A percentile compares a stretch with the other conserved stretches of the same genome.
Conservation (phyloP, 495 filamentous ascomycete species). For the Mytilinidion resinicola region DNA sequence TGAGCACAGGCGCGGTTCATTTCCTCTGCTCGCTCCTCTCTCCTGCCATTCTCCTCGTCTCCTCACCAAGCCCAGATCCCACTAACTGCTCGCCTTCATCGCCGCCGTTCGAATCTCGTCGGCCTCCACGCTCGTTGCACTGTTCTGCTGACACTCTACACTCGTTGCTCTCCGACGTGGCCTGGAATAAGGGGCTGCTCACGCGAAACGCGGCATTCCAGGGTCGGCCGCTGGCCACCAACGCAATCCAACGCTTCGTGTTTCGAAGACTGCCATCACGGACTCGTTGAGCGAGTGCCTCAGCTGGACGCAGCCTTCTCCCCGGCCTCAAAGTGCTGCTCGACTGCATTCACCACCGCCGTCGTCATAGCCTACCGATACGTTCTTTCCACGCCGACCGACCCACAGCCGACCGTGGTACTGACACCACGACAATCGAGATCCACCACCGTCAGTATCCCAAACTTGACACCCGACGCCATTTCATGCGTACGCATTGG, state of each 20-base stretch:
- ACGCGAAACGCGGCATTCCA: slow-evolving; percentile 29
- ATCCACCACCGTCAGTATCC: too few species aligned
- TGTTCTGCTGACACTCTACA: neutral
- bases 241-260: slow-evolving; percentile 20
- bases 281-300: slow-evolving; percentile 30
- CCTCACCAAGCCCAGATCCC: neutral
- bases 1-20: neutral
- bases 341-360: slow-evolving; percentile 1
- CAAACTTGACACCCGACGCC: slow-evolving; percentile 1
- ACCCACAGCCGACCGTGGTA: neutral
- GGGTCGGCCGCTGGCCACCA: neutral
- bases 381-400: neutral
- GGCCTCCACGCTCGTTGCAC: neutral
- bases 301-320: slow-evolving; percentile 4
- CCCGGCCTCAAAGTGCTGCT: neutral
- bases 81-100: neutral
- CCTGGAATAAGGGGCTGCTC: slow-evolving; percentile 12
- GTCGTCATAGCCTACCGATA: neutral
- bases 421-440: neutral
- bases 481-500: slow-evolving; percentile 10
- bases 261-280: slow-evolving; percentile 26
- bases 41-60: neutral
- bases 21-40: neutral
- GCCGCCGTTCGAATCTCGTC: neutral
- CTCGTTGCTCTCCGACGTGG: neutral